These are phyloP conservation scores for Hamamelis virginiana DNA, from an alignment of 164 flowering plant genomes.

Conservation along the genomic window DNA sequence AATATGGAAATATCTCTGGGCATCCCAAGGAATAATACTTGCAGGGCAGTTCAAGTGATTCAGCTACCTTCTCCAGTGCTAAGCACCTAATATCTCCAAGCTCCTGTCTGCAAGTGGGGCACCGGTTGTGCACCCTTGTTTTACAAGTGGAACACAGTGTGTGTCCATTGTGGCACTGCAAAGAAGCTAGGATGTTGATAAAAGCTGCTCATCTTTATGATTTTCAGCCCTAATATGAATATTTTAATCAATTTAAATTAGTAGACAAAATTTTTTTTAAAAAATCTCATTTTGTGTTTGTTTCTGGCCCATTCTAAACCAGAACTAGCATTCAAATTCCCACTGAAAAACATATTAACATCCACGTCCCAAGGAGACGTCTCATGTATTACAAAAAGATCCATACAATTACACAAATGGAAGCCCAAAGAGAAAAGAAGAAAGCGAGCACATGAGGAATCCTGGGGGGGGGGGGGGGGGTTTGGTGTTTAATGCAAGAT, in stretches of 20 bases:
- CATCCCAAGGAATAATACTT: slow-evolving; percentile 57
- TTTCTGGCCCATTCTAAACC: too few relatives aligned
- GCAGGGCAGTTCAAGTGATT: slow-evolving; percentile 74
- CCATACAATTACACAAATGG: neutral
- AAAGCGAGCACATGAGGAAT: neutral
- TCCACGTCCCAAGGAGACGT: too few relatives aligned
- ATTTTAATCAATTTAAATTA: too few relatives aligned
- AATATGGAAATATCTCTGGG: slow-evolving; percentile 69
- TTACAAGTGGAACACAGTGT: slow-evolving; percentile 74
- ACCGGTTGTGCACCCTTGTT: slow-evolving; percentile 61
- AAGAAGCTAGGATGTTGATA: neutral
- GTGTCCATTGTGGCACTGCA: slow-evolving; percentile 80
- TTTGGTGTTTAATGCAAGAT: neutral
- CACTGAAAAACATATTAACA: too few relatives aligned
- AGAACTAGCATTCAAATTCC: too few relatives aligned
- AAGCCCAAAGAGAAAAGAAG: neutral
- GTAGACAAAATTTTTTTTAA: too few relatives aligned
- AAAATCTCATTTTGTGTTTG: too few relatives aligned
- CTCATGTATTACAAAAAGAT: too few relatives aligned
- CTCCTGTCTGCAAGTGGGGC: slow-evolving; percentile 75
- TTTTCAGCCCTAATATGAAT: neutral
- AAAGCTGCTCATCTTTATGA: neutral
- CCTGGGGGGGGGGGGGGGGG: neutral
- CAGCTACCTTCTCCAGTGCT: slow-evolving; percentile 78
- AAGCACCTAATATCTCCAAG: slow-evolving; percentile 74